Percentiles rank a stretch among this genome's conserved stretches.
Evolutionary conservation across 495 filamentous ascomycete species (phyloP).

Genomic region (Saxophila tyrrhenica): DNA sequence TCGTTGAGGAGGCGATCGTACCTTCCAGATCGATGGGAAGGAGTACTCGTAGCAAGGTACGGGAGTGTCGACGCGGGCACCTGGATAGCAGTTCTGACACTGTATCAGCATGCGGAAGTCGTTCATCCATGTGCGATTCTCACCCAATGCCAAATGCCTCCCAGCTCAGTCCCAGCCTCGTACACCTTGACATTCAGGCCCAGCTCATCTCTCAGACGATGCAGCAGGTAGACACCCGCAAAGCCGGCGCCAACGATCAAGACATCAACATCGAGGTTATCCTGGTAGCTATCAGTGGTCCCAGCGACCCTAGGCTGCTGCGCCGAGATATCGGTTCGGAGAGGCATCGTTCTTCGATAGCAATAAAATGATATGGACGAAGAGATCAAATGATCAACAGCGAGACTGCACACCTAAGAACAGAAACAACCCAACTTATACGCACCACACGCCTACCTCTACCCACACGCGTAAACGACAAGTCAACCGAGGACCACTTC

Average conservation of each 20-base stretch:
- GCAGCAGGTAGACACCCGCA: constrained; percentile 35
- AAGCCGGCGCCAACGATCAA: constrained; percentile 45
- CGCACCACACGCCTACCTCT: no score
- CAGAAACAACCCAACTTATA: no score
- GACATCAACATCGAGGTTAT: constrained; percentile 31
- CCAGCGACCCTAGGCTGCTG: constrained; percentile 4
- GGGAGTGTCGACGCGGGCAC: constrained; percentile 34
- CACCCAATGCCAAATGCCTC: constrained; percentile 42
- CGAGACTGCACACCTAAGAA: no score
- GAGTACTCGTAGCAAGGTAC: constrained; percentile 34
- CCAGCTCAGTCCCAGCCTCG: constrained; percentile 38
- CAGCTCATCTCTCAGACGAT: constrained; percentile 33
- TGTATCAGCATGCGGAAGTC: no score
- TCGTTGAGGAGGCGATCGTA: neutral
- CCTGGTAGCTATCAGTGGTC: constrained; percentile 11
- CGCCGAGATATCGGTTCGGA: constrained; percentile 22
- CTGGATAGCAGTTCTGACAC: constrained; percentile 29
- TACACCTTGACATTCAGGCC: constrained; percentile 36
- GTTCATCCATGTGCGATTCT: no score
- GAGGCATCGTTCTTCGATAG: constrained; percentile 12
- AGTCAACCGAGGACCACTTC: no score
- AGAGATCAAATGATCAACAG: no score
- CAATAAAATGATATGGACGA: neutral
- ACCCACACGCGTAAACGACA: no score
- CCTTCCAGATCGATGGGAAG: constrained; percentile 31